A percentile compares a stretch with the other conserved stretches of the same genome.
Conservation (phyloP, 1,284 basidiomycete species). For the Inonotus obliquus region DNA sequence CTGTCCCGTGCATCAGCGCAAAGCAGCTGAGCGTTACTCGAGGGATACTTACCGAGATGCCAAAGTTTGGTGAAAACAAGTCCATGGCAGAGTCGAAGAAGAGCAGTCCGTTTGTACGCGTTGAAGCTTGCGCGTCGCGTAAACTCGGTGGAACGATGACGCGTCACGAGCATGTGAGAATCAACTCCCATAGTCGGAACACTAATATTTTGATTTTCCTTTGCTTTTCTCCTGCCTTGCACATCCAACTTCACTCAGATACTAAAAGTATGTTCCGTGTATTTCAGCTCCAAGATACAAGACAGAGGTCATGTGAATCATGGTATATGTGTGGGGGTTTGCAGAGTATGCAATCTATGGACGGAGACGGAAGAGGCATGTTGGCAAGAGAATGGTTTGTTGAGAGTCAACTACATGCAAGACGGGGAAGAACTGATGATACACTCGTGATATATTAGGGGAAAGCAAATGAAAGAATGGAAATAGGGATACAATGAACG, state of each 20-base stretch:
- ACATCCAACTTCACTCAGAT: too few relatives aligned
- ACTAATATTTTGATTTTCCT: not conserved
- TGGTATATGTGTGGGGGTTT: too few relatives aligned
- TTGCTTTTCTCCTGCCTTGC: not conserved
- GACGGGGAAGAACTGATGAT: not conserved
- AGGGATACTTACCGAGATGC: constrained; percentile 56
- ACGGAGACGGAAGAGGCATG: not conserved
- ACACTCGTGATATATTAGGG: not conserved
- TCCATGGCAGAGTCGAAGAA: constrained; percentile 46
- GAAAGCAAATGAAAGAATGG: not conserved
- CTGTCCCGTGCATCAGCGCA: constrained; percentile 39
- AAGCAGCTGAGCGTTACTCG: not conserved
- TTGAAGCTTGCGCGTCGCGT: constrained; percentile 9
- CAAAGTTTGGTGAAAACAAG: constrained; percentile 79
- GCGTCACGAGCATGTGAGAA: constrained; percentile 9
- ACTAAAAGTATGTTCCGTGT: too few relatives aligned
- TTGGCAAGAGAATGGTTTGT: too few relatives aligned
- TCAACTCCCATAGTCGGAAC: not conserved
- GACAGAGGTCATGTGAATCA: not conserved
- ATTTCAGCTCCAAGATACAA: too few relatives aligned
- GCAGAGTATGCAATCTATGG: too few relatives aligned
- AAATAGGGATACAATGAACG: too few relatives aligned
- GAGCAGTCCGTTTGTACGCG: not conserved
- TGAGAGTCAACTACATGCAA: too few relatives aligned
- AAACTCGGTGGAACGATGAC: not conserved